These are phyloP conservation scores for Babesia gibsoni DNA, from an alignment of 169 alveolate species.

Conservation along the genomic window DNA sequence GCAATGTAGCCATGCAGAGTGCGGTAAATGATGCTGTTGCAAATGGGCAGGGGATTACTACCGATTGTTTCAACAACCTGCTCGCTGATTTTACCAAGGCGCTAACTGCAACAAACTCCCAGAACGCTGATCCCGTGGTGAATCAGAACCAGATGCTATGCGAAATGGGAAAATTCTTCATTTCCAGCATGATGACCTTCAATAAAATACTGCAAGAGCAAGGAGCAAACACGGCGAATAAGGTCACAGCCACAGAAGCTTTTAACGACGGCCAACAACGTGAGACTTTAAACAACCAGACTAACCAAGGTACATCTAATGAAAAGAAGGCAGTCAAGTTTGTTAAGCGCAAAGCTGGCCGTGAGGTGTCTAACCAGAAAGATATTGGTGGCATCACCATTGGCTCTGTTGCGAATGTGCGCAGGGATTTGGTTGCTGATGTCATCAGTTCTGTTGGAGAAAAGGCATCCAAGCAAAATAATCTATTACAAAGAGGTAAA, in stretches of 20 bases:
- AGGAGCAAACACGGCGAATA: neutral
- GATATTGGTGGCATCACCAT: too few relatives aligned
- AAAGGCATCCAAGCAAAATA: too few relatives aligned
- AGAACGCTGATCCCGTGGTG: neutral
- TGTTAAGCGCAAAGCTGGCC: too few relatives aligned
- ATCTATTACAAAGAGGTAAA: too few relatives aligned
- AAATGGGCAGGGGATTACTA: too few relatives aligned
- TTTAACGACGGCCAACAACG: neutral
- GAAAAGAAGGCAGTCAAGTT: too few relatives aligned
- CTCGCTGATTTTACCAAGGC: slow-evolving; percentile 28
- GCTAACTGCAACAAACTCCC: neutral
- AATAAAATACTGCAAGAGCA: slow-evolving; percentile 38
- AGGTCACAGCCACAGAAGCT: neutral
- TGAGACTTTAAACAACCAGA: neutral
- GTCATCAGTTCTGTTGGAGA: too few relatives aligned
- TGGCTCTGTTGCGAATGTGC: too few relatives aligned
- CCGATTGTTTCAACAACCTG: slow-evolving; percentile 32
- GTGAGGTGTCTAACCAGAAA: too few relatives aligned
- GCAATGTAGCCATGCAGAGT: neutral
- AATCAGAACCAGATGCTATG: slow-evolving; percentile 36
- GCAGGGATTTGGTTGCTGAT: too few relatives aligned
- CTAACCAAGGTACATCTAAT: neutral
- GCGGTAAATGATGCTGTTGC: neutral
- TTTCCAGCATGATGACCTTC: slow-evolving; percentile 60
- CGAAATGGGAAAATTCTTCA: slow-evolving; percentile 59